Evolutionary conservation across 305 asterid species (phyloP), one percentile per base, ranked within the genome.

Genomic region (Fraxinus albicans): DNA sequence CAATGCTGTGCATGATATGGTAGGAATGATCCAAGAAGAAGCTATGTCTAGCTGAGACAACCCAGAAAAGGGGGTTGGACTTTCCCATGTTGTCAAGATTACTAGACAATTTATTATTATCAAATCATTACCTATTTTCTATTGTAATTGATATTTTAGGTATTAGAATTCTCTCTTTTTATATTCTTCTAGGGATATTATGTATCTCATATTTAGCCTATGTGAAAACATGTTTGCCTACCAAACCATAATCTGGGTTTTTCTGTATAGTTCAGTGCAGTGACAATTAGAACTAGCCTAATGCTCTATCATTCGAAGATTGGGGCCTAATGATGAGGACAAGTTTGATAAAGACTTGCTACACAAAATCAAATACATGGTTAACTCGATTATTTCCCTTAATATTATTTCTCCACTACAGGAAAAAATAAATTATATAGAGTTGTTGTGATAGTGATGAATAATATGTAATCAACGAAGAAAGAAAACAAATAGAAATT

Each of bases 11-110:
- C 94, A 94, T 83, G 90, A 90, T 13, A 84, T 92, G 86, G 80
- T 94, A 76, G 89, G 84, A 78, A 83, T 91, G 94, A 90, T 94
- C 86, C 88, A 89, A 79, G 83, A 89, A 79, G 94, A 92, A 72
- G 86, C 90, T 53, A 81, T 79, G 50, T 82, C 85, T 80, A 82
- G 79, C 80, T 81, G 83, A 84, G 85, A 63, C 80, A 77, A 12
- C 47, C 33, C 38, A 60, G 73, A 25, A 58, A 67, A 27, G 27
- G 7, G 27, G n/a, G 40, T 40, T 44, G 23, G 63, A 73, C 25
- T 36, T 44, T 53, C 50, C 73, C 44, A 69, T 82, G 25, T 70
- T 21, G 21, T 80, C 80, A 65, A 83, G 75, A 67, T 81, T 72
- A 65, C 33, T 55, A 21, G 21, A 21, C 27, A 72, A 34, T 75